Evolutionary conservation across 208 protist species (phyloP), one percentile per base, ranked within the genome.

Genomic region (Leishmania mexicana): DNA sequence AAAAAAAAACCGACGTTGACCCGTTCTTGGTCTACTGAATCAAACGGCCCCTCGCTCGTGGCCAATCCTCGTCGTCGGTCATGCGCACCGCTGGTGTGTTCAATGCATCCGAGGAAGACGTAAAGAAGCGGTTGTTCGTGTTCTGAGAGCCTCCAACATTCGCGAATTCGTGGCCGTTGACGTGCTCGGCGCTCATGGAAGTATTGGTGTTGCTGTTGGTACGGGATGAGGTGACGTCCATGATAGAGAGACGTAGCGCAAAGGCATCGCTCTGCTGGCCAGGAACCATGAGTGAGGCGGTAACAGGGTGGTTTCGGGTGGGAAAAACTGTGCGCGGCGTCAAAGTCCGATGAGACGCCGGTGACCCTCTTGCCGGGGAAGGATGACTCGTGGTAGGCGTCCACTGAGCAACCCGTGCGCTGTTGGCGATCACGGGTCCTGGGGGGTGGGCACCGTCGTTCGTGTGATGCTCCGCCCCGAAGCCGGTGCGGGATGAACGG

Each of bases 1-100:
- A 24, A 13, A 31, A 35, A 35, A 45, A 75, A 17, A 17, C 70
- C 47, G 28, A 24, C 28, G 40, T 31, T 38, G 10, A 24, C 45
- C 11, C 47, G 28, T 21, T 38, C 47, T 54, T 54, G 45, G 3
- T 10, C 31, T 54, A 85, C 42, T 85, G 82, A 71, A 85, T 85
- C 8, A 75, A 70, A 28, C 82, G 82, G 24, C 64, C 73, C 21
- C 58, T 11, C 60, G 40, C 45, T 40, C 76, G 76, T 3, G 74
- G 82, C 78, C 73, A 85, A 53, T 78, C 78, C 4, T 85, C 82
- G 54, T 85, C 82, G n/a, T 85, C 82, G 5, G 53, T 53, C n/a
- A 62, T 42, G 78, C 78, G 77, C 78, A 85, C 73, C 8, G 78
- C 76, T 17, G 82, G 82, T 38, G 54, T 81, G 78, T 85, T 85